Evolutionary conservation across 2,329 filamentous ascomycete species (phyloP), one percentile per base, ranked within the genome.

Genomic region (Pyrenochaeta sp.): DNA sequence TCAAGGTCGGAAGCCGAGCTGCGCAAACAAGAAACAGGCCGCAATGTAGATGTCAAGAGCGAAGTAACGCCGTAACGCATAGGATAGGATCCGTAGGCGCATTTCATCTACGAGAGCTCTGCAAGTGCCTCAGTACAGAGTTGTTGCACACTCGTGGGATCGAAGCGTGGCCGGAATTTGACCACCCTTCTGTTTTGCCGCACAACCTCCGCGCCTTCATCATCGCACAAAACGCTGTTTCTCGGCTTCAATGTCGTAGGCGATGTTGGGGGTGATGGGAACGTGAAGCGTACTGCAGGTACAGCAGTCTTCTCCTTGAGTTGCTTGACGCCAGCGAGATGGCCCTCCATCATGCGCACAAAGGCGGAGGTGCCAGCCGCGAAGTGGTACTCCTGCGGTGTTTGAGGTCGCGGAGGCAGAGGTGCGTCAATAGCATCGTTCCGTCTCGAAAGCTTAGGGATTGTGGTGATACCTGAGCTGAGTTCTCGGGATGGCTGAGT

Each of bases 71-170:
- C 28, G 9, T 5, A 30, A 30, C 28, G 9, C 28, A 30, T 30
- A 2, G 9, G 28, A 30, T 30, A 30, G 28, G 22, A 42, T 28
- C 5, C 25, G 25, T 15, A 12, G 10, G 19, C 22, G 25, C 9
- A 27, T 5, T 12, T 19, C 7, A 28, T 44, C 6, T 44, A 44
- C 42, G 25, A 44, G 42, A 76, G 59, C 61, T 76, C 73, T 15
- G 63, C 61, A 45, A 76, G 64, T 30, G 68, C 72, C 39, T 76
- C 72, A 8, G 50, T 55, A 48, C 74, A 77, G 46, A 76, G 51
- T 48, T 59, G 56, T 48, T 54, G 64, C 40, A 72, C 62, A 25
- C 64, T 66, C 49, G 55, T 50, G 3, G 74, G 70, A 44, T 77
- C 70, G 52, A 76, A 77, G 13, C 73, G 61, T 36, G 67, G 65